Evolutionary conservation across 345 rosid genomes (phyloP).

Genomic region (Cardiospermum halicacabum): DNA sequence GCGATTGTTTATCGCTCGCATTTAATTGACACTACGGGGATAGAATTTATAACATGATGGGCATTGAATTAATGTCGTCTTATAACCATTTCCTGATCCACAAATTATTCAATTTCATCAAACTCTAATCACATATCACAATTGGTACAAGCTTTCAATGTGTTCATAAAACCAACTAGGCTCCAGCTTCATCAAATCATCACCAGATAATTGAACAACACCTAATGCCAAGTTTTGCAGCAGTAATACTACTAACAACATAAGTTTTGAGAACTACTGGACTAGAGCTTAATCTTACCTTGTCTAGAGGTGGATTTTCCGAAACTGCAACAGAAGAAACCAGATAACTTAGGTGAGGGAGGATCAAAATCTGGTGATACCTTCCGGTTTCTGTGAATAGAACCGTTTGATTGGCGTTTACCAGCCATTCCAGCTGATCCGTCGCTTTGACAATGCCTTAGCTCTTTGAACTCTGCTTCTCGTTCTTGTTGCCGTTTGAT

Average conservation of each 20-base stretch:
- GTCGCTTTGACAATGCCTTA: constrained; percentile 10
- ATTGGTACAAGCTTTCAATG: no score
- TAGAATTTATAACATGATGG: background rate
- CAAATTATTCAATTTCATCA: background rate
- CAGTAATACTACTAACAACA: background rate
- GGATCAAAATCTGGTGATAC: constrained; percentile 9
- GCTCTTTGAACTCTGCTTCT: background rate
- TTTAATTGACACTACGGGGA: background rate
- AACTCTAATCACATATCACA: background rate
- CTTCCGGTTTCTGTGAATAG: background rate
- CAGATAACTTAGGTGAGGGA: constrained; percentile 6
- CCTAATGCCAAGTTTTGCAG: background rate
- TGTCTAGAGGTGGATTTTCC: background rate
- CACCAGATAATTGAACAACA: background rate
- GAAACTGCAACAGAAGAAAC: constrained; percentile 2
- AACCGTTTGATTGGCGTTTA: background rate
- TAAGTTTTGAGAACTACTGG: background rate
- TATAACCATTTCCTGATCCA: background rate
- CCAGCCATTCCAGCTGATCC: background rate
- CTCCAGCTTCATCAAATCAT: background rate
- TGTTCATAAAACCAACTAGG: background rate
- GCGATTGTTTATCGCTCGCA: background rate
- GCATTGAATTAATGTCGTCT: background rate
- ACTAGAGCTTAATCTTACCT: background rate
- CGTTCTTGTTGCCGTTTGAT: constrained; percentile 5